Evolutionary conservation across 306 rosid genomes (phyloP).

Genomic region (Astragalus membranaceus): DNA sequence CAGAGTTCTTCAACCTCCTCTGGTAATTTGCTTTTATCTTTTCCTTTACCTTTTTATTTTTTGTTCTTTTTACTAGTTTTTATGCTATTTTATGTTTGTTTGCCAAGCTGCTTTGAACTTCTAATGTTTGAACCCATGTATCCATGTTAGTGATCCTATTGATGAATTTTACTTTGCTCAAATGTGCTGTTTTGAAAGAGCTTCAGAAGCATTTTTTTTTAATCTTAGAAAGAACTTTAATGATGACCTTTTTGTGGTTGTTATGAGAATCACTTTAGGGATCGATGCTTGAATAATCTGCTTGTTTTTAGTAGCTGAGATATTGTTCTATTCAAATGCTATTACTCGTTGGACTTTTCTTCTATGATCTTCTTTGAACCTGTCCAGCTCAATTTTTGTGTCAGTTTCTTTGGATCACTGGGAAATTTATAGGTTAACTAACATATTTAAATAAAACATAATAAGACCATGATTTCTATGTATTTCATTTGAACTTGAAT

Average conservation of each 20-base stretch:
- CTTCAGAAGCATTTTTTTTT: too few species aligned
- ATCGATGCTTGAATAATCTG: slow-evolving; percentile 11
- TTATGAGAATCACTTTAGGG: slow-evolving; percentile 12
- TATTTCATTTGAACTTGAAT: not conserved
- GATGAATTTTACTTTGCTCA: not conserved
- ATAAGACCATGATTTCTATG: not conserved
- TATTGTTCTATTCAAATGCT: slow-evolving; percentile 6
- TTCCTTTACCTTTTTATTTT: not conserved
- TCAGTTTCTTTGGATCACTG: not conserved
- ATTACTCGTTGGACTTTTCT: not conserved
- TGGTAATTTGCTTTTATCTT: slow-evolving; percentile 43
- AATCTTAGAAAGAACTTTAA: not conserved
- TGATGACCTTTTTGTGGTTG: not conserved
- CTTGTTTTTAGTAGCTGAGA: not conserved
- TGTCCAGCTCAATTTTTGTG: not conserved
- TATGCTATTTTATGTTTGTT: not conserved
- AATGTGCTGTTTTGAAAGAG: too few species aligned
- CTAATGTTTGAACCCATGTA: not conserved
- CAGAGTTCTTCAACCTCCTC: slow-evolving; percentile 77
- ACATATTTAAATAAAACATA: too few species aligned
- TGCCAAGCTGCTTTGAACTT: not conserved
- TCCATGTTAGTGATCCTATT: not conserved
- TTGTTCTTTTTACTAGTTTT: slow-evolving; percentile 7
- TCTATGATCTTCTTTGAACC: not conserved
- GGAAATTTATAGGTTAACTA: not conserved